phyloP scores from a whole-genome alignment of 257 asterid species.

The Fraxinus americana region DNA sequence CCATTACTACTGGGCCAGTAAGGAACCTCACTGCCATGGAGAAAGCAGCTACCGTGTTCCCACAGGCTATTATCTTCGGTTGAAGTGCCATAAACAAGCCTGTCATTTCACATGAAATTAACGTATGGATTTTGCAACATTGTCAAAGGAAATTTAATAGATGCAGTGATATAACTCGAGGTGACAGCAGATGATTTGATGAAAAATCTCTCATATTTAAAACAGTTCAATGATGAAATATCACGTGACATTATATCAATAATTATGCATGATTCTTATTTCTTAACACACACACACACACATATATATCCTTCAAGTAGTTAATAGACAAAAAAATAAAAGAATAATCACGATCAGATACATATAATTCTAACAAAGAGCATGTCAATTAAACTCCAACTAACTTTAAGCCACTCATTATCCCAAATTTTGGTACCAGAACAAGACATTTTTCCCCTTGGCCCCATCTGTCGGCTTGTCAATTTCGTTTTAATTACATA shows the following conservation, averaged over 20 bases:
- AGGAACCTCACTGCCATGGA: conserved; percentile 37
- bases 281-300: no score
- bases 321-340: no score
- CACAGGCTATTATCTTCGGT: conserved; percentile 33
- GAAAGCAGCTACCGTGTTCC: conserved; percentile 30
- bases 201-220: no score
- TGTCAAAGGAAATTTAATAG: no score
- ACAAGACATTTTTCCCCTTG: not conserved
- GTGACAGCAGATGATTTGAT: no score
- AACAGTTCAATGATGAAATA: no score
- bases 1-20: conserved; percentile 33
- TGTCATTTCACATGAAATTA: not conserved
- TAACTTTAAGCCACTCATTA: not conserved
- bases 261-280: no score
- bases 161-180: no score
- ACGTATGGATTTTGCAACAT: no score
- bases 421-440: not conserved
- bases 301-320: not conserved
- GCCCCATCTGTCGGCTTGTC: not conserved
- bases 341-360: not conserved
- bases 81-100: conserved; percentile 35
- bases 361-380: no score
- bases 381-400: not conserved
- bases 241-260: no score
- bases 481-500: not conserved